Conservation (phyloP, 2,329 filamentous ascomycete genomes). For the Lasiodiplodia citricola region DNA sequence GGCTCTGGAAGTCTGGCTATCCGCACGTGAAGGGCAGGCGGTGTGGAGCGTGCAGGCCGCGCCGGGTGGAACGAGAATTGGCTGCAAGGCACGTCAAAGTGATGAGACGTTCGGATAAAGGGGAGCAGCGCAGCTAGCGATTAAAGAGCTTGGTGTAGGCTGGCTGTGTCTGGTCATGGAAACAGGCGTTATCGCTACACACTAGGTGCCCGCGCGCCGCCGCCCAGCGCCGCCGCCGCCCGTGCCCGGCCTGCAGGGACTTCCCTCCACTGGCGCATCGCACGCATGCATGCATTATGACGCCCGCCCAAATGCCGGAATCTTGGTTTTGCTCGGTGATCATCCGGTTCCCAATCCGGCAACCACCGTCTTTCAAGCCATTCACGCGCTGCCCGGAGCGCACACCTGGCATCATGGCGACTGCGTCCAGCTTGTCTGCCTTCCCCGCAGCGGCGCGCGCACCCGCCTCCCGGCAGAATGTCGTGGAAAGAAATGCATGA, state of each 20-base stretch:
- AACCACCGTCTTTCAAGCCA: background rate
- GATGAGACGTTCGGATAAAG: background rate
- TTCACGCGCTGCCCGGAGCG: background rate
- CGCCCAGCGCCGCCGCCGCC: background rate
- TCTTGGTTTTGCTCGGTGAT: slow-evolving; percentile 14
- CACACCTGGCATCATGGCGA: background rate
- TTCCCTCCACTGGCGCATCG: background rate
- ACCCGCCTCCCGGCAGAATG: background rate
- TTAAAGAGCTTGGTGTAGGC: slow-evolving; percentile 13
- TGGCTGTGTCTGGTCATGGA: background rate
- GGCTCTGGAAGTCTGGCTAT: background rate
- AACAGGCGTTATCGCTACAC: slow-evolving; percentile 18
- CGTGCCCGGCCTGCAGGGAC: slow-evolving; percentile 3
- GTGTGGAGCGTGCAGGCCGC: slow-evolving; percentile 12
- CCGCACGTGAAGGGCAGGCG: slow-evolving; percentile 17
- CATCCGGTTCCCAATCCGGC: slow-evolving; percentile 14
- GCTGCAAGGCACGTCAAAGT: background rate
- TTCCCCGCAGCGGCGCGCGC: background rate
- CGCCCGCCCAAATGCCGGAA: slow-evolving; percentile 1
- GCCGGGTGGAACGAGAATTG: background rate
- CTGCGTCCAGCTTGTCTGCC: background rate
- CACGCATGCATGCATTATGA: slow-evolving; percentile 14
- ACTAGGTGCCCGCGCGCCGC: background rate
- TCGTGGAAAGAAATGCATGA: slow-evolving; percentile 5
- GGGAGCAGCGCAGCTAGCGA: background rate